phyloP scores from a whole-genome alignment of 148 eudicot species.

The Linanthus parryae region DNA sequence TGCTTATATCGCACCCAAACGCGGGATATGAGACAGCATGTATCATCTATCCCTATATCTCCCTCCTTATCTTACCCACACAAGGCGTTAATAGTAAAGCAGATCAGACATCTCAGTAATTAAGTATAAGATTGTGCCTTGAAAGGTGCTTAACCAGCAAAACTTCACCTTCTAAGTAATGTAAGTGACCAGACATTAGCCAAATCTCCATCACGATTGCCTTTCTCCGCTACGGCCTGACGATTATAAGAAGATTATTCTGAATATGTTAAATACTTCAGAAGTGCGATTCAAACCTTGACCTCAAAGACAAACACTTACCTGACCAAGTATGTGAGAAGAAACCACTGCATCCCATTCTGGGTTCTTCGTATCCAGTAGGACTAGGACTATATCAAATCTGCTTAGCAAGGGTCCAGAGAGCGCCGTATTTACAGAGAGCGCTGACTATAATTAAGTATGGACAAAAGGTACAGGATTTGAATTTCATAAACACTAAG shows the following conservation, averaged over 20 bases:
- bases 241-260: background rate
- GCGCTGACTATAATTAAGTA: constrained; percentile 33
- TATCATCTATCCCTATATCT: no score
- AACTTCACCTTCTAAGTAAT: constrained; percentile 58
- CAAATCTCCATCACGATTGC: constrained; percentile 46
- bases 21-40: no score
- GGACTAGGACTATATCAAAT: constrained; percentile 91
- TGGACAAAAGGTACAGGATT: constrained; percentile 1
- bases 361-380: constrained; percentile 88
- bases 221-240: constrained; percentile 39
- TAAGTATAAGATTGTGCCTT: no score
- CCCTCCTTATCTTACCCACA: no score
- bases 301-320: constrained; percentile 13
- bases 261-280: constrained; percentile 1
- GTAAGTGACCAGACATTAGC: constrained; percentile 63
- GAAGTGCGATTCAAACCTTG: constrained; percentile 3
- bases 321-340: constrained; percentile 85
- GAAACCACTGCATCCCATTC: constrained; percentile 98
- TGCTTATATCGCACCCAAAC: no score
- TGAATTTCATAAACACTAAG: no score
- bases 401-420: constrained; percentile 97
- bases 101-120: no score
- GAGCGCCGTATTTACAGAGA: constrained; percentile 89
- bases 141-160: background rate
- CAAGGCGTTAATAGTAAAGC: no score